Base-by-base conservation (phyloP, 768 basidiomycete species). In the Boletus rubescentipes region DNA sequence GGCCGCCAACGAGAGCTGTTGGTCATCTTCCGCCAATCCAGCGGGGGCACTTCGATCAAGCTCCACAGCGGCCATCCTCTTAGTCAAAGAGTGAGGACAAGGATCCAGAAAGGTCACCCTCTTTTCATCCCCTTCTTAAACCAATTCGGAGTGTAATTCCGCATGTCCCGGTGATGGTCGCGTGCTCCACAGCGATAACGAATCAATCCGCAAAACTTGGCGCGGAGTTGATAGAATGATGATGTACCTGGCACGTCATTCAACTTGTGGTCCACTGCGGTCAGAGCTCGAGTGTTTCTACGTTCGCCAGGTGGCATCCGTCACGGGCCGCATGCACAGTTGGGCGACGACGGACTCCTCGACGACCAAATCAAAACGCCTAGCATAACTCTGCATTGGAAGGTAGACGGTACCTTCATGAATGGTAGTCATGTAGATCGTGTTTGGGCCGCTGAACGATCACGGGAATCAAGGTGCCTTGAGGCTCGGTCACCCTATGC, bases 11-110 rank as follows among this genome's bases (percentile, higher is more conserved):
- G 58, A 56, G 35, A 21, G 34, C 6, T 11, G 40, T 30, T 45
- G 51, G 16, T 49, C 53, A 11, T 57, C 55, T 46, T 63, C 61
- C 8, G 48, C 53, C 34, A 60, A 42, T 31, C 46, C 59, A 23
- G 56, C 58, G 30, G 60, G 18, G 18, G 60, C 43, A 12, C 31
- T 45, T 32, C 26, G 49, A 47, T 62, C 55, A 23, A 35, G 31
- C 38, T 54, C 58, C 37, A 47, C 39, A 41, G 21, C 16, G 6
- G 57, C 51, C 62, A 63, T 64, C 43, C 20, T 46, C 9, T 9
- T 50, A 14, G 36, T 36, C 21, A 16, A 40, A 37, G 38, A 26
- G 7, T 10, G 15, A 41, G 35, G n/a, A 34, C 9, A 30, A 34
- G 44, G 31, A 42, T 18, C 56, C 2, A 10, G 23, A 31, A n/a